Evolutionary conservation across 768 basidiomycete genomes (phyloP), one percentile per base, ranked within the genome.

Genomic region (Tricholoma furcatifolium): DNA sequence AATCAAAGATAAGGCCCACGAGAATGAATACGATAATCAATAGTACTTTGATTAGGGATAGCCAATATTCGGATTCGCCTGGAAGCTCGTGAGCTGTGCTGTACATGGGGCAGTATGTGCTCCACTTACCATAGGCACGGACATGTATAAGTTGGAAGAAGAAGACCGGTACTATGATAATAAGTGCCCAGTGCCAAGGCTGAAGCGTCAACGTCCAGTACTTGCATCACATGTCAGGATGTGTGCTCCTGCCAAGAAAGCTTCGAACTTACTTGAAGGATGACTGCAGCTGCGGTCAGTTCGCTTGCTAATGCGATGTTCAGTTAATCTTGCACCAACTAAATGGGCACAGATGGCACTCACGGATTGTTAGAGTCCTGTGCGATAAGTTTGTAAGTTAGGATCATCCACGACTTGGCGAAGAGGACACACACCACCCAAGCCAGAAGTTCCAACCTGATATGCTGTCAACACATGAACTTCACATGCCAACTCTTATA

Each of bases 41-140:
- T 41, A 80, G 44, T 20, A 87, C 80, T 67, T 87, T 87, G 60
- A 87, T 75, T 59, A 80, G 73, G 7, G 84, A 81, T 47, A 80
- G 74, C 83, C 83, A 85, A 66, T 82, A 83, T 58, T 80, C 81
- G 0, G 79, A 77, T 71, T 85, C 83, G 41, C 81, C 82, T 80
- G 49, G 11, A 11, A 32, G 40, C 10, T 18, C 7, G 6, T 44
- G 6, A 43, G 42, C 27, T 39, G 36, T 34, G 30, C 43, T 40
- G 20, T 11, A 45, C 23, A 35, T 21, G 34, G 18, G 40, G 27
- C 2, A 14, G 35, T 8, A 45, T 15, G 11, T 12, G 3, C 52
- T 11, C 15, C 30, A 59, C 71, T 49, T 42, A 79, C 81, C 80
- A 52, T 82, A 83, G 2, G 82, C 77, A 14, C 79, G 74, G 21